Evolutionary conservation across 108 stramenopile species (phyloP).

Genomic region (Aureococcus anophagefferens): DNA sequence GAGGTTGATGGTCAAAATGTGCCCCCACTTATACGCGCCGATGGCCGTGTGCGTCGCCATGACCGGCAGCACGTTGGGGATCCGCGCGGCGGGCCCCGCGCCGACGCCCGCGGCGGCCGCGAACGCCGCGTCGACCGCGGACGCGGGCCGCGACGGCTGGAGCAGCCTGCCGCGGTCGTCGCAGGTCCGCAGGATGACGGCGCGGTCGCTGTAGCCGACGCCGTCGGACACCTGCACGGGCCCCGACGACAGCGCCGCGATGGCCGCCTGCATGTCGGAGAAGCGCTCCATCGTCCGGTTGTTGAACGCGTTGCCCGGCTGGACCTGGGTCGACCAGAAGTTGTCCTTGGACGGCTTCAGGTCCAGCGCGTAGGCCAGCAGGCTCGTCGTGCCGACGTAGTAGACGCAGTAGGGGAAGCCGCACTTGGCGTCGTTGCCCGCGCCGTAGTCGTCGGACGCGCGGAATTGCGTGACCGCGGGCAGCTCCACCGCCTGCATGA

Average conservation of each 20-base stretch:
- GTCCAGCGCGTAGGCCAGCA: constrained; percentile 31
- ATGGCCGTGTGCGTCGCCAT: background rate
- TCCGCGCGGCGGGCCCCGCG: background rate
- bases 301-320: constrained; percentile 16
- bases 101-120: background rate
- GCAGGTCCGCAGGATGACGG: constrained; percentile 5
- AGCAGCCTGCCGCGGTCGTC: constrained; percentile 3
- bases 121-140: constrained; percentile 8
- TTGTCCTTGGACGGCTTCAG: constrained; percentile 34
- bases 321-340: constrained; percentile 18
- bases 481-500: constrained; percentile 23
- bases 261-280: background rate
- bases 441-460: constrained; percentile 32
- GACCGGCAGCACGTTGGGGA: background rate
- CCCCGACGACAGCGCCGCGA: constrained; percentile 1
- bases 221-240: constrained; percentile 9
- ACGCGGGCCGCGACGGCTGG: constrained; percentile 8
- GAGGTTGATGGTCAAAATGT: background rate
- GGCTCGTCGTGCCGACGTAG: constrained; percentile 17
- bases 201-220: background rate
- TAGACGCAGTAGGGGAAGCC: background rate
- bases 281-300: background rate
- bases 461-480: constrained; percentile 39
- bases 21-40: background rate
- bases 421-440: constrained; percentile 5